Evolutionary conservation across 306 rosid species (phyloP).

Genomic region (Arachis hypogaea): DNA sequence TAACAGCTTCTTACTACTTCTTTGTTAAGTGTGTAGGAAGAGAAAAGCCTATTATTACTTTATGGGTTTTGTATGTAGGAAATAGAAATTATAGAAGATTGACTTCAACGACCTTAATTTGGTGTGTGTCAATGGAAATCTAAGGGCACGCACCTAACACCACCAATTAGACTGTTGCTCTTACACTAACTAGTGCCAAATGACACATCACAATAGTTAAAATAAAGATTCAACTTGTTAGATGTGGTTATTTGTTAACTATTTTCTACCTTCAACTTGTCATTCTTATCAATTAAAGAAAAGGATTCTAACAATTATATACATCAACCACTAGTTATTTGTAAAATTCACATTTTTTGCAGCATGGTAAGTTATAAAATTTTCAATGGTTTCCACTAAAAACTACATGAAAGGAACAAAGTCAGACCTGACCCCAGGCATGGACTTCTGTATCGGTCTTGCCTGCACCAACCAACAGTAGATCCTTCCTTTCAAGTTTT

Average conservation of each 20-base stretch:
- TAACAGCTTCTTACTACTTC: background rate
- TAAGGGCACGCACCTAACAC: too few species aligned
- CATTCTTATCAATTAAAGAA: too few species aligned
- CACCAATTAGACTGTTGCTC: too few species aligned
- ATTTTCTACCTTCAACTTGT: too few species aligned
- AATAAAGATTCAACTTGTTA: too few species aligned
- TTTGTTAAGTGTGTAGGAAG: background rate
- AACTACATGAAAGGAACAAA: conserved; percentile 36
- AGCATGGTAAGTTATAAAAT: conserved; percentile 41
- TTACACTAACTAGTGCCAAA: too few species aligned
- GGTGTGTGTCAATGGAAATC: too few species aligned
- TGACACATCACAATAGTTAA: too few species aligned
- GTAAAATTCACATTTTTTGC: conserved; percentile 40
- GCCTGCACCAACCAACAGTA: conserved; percentile 80
- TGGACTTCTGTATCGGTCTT: conserved; percentile 93
- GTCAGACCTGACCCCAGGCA: conserved; percentile 95
- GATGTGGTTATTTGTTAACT: too few species aligned
- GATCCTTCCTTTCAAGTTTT: conserved; percentile 79
- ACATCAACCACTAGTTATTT: too few species aligned
- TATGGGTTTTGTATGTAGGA: background rate
- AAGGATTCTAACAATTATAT: too few species aligned
- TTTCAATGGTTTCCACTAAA: conserved; percentile 5
- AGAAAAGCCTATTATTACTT: background rate
- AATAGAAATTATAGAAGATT: background rate
- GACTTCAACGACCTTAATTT: conserved; percentile 11